Base-by-base conservation (phyloP, 2,329 filamentous ascomycete genomes). In the Apiospora phragmitis region DNA sequence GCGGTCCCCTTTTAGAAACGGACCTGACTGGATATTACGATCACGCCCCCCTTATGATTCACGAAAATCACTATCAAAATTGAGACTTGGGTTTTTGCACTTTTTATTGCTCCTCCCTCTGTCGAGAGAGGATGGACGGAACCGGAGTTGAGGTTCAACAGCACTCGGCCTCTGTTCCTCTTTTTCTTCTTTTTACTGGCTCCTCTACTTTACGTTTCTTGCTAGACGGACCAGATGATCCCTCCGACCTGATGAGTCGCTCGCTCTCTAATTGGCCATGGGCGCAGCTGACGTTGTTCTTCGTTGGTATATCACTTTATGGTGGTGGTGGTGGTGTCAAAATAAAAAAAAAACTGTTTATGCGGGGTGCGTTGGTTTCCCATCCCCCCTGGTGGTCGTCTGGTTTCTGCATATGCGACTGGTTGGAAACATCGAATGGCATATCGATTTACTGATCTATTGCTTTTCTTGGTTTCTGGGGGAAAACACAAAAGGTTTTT, bases 171-270 rank as follows among this genome's bases (percentile, higher is more conserved):
- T 38, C 18, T 62, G 55, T 62, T 62, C 55, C 55, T 55, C 18
- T 14, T 59, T 55, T n/a, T 35, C 18, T 35, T 21, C 11, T 21
- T 35, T 6, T 38, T 35, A 62, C 55, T 62, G 51, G 51, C 18
- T 38, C 55, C 55, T 4, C 51, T 35, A 62, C 18, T n/a, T 38
- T 62, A 29, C 51, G 32, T n/a, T 14, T 62, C 32, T 14, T 38
- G 29, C 55, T 62, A 62, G 55, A 62, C 55, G 55, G 55, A 38
- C 55, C 55, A 62, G 55, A 62, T 62, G 29, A 62, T 62, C 55
- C 55, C 55, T 62, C 55, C 32, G 32, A 62, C 29, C 29, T 62
- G 55, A 14, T n/a, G 55, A 24, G 18, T 62, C 32, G 55, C 55
- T 32, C 55, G 55, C 55, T 32, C 55, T 38, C 8, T 62, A 62